A percentile compares a stretch with the other conserved stretches of the same genome.
These are phyloP conservation scores for Solanum clarkiae DNA, from an alignment of 257 asterid genomes.

Conservation along the genomic window DNA sequence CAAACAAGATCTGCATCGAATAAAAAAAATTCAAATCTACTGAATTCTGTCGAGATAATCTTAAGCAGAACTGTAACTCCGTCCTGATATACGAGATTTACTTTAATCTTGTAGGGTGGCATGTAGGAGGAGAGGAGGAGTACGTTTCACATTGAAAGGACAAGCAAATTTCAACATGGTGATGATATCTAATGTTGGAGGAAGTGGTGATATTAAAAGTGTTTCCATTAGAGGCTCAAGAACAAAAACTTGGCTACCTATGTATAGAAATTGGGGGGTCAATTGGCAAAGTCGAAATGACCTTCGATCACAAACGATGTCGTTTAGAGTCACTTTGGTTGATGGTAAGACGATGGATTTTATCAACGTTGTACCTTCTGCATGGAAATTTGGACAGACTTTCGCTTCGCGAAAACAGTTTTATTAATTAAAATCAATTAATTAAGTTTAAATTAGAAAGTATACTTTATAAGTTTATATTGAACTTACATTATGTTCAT, in stretches of 20 bases:
- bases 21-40: background rate
- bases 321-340: conserved; percentile 33
- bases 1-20: background rate
- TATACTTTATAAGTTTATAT: background rate
- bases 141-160: conserved; percentile 57
- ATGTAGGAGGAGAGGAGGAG: conserved; percentile 57
- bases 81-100: background rate
- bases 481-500: background rate
- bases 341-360: conserved; percentile 26
- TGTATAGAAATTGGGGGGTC: conserved; percentile 68
- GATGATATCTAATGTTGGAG: conserved; percentile 59
- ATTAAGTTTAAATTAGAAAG: background rate
- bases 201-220: conserved; percentile 43
- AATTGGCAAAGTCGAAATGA: conserved; percentile 48
- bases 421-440: background rate
- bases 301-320: conserved; percentile 38
- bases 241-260: conserved; percentile 30
- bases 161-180: conserved; percentile 54
- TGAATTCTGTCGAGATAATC: background rate
- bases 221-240: conserved; percentile 49
- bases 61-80: background rate
- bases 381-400: conserved; percentile 69
- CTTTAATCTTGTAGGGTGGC: conserved; percentile 24
- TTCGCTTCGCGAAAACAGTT: conserved; percentile 44
- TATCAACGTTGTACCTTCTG: conserved; percentile 42